Base-by-base conservation (phyloP, 352 stramenopile species). In the Phytophthora cajani region DNA sequence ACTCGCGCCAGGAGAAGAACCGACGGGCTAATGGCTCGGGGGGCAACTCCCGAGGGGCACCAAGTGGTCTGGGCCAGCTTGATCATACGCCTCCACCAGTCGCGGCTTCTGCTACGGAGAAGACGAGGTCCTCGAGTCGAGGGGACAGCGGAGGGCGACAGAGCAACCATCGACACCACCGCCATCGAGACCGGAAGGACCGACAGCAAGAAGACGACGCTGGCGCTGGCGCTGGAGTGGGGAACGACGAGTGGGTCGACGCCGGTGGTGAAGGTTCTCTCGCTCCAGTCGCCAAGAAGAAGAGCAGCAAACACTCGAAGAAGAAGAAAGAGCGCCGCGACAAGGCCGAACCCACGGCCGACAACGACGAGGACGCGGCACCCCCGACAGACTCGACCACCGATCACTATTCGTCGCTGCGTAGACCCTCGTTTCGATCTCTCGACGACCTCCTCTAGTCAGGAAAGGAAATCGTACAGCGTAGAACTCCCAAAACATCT, bases 251-350 rank as follows among this genome's bases (percentile, higher is more conserved):
- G 54, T 67, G 55, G 58, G 51, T 80, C 17, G 67, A 75, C 12
- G 38, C 38, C 23, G 23, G 23, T 8, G 47, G 38, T 0, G 56
- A 66, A 25, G 52, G 54, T 36, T 58, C 60, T 6, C 12, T 40
- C 6, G 33, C 52, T 27, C 51, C 53, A 0, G 60, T 77, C 2
- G 64, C 62, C 10, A 88, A 80, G 66, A 89, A 83, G 44, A 80
- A 76, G 27, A 67, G 52, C 12, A 75, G 65, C 40, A 91, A 83
- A 33, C 73, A 87, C 44, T 63, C 66, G 1, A 90, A 87, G 60
- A 89, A 87, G 62, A 88, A 88, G 55, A 82, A 88, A 14, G 85
- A 90, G n/a, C 66, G 67, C 1, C 62, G 73, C 1, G 70, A 82
- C 21, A 84, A 83, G 53, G 38, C 67, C 17, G 65, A 74, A 8